Conservation (phyloP, 106 monocot species). For the Vanilla planifolia region DNA sequence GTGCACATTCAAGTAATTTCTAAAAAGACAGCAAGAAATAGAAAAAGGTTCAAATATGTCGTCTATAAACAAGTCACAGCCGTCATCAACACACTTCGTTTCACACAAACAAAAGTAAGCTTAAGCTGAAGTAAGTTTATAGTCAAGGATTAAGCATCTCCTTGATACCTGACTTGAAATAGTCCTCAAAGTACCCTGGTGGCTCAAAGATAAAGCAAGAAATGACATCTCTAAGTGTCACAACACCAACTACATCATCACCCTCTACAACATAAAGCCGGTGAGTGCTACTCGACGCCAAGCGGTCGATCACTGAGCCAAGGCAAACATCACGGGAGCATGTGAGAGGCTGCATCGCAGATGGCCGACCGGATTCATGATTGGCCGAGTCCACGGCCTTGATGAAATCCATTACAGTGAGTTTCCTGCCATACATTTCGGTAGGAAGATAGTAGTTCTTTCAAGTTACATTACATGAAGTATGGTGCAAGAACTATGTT, state of each 20-base stretch:
- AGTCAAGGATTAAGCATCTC: slow-evolving; percentile 12
- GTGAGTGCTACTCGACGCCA: slow-evolving; percentile 54
- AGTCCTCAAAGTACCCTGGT: slow-evolving; percentile 53
- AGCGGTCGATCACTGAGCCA: slow-evolving; percentile 64
- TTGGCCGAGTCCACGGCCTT: slow-evolving; percentile 20
- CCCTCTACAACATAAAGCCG: slow-evolving; percentile 73
- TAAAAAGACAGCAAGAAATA: too few species aligned
- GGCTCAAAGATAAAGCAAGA: slow-evolving; percentile 90
- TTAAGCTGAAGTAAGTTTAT: background rate
- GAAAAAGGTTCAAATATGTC: too few species aligned
- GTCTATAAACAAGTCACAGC: too few species aligned
- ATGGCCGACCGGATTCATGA: slow-evolving; percentile 3
- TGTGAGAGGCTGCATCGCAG: slow-evolving; percentile 31
- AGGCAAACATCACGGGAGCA: slow-evolving; percentile 44
- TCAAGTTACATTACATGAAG: background rate
- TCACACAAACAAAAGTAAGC: background rate
- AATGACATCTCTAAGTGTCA: slow-evolving; percentile 89
- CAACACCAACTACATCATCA: slow-evolving; percentile 64
- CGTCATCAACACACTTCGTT: background rate
- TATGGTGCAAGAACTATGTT: background rate
- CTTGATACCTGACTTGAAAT: slow-evolving; percentile 34
- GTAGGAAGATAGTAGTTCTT: background rate
- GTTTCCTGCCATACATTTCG: slow-evolving; percentile 31
- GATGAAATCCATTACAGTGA: slow-evolving; percentile 81
- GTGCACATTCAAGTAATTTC: too few species aligned